Evolutionary conservation across 148 eudicot genomes (phyloP).

Genomic region (Chenopodium album): DNA sequence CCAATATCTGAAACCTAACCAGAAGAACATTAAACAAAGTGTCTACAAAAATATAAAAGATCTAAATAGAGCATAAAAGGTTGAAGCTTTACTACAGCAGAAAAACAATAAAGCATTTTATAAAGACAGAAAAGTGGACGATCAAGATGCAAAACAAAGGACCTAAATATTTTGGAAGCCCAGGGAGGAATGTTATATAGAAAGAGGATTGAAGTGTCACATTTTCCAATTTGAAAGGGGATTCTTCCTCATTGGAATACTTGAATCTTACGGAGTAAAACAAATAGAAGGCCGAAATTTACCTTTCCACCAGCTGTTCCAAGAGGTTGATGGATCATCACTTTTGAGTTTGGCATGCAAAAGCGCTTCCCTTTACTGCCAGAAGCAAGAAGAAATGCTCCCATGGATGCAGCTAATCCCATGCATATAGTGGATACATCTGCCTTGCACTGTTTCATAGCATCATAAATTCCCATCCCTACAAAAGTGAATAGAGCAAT

Average conservation of each 20-base stretch:
- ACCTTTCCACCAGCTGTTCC: conserved; percentile 72
- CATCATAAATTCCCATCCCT: conserved; percentile 99
- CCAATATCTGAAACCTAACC: neutral
- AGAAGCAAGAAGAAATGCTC: conserved; percentile 92
- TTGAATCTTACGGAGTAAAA: neutral
- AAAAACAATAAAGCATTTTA: neutral
- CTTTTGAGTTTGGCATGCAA: conserved; percentile 94
- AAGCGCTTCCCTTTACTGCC: conserved; percentile 89
- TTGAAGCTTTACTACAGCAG: neutral
- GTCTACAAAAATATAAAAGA: neutral
- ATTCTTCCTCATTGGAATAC: neutral
- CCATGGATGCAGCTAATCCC: conserved; percentile 98
- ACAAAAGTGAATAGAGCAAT: conserved; percentile 16
- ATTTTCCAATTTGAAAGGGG: neutral
- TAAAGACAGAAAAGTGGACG: neutral
- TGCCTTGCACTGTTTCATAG: conserved; percentile 93
- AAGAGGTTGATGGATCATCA: conserved; percentile 86
- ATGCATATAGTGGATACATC: conserved; percentile 89
- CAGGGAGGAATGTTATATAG: neutral
- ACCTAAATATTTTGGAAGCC: neutral
- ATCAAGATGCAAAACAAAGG: neutral
- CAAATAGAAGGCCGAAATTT: conserved; percentile 17
- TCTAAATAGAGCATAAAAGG: neutral
- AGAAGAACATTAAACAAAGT: neutral
- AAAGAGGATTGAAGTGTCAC: neutral